A percentile compares a stretch with the other conserved stretches of the same genome.
These are phyloP conservation scores for Fusarium sarcochroum DNA, from an alignment of 2,329 filamentous ascomycete genomes.

Conservation along the genomic window DNA sequence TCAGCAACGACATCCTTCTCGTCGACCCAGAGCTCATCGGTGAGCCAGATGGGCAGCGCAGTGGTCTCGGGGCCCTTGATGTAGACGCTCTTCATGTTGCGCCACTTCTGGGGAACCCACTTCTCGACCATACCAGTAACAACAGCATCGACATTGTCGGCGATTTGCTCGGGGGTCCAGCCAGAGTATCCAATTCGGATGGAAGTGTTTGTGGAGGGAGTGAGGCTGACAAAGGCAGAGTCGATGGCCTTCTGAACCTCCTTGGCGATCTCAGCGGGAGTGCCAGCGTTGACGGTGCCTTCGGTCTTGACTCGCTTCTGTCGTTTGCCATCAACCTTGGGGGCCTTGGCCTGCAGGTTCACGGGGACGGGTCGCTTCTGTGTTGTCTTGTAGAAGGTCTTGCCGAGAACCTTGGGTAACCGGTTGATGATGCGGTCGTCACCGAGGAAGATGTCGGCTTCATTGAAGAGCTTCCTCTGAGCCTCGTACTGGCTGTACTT, in stretches of 20 bases:
- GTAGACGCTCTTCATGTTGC: slow-evolving; percentile 85
- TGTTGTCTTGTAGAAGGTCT: slow-evolving; percentile 90
- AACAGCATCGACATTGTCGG: slow-evolving; percentile 84
- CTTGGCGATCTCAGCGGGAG: slow-evolving; percentile 77
- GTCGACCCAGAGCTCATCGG: slow-evolving; percentile 91
- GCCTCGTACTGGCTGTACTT: slow-evolving; percentile 93
- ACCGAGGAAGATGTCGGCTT: slow-evolving; percentile 94
- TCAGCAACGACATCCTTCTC: slow-evolving; percentile 79
- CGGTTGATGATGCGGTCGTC: slow-evolving; percentile 86
- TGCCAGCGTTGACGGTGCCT: slow-evolving; percentile 61
- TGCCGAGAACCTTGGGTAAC: slow-evolving; percentile 85
- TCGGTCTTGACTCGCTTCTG: slow-evolving; percentile 66
- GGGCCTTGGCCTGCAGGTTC: slow-evolving; percentile 72
- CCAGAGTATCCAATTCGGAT: slow-evolving; percentile 83
- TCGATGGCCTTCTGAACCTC: slow-evolving; percentile 85
- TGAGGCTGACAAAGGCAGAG: slow-evolving; percentile 84
- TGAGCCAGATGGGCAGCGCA: slow-evolving; percentile 93
- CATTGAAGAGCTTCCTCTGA: slow-evolving; percentile 83
- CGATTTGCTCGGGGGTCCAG: slow-evolving; percentile 81
- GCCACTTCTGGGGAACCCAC: slow-evolving; percentile 88
- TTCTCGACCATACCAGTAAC: slow-evolving; percentile 79
- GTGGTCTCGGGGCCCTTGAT: slow-evolving; percentile 92
- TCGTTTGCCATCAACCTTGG: slow-evolving; percentile 72
- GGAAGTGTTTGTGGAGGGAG: slow-evolving; percentile 82
- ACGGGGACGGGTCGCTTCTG: slow-evolving; percentile 90